These are phyloP conservation scores for Berberis vulgaris DNA, from an alignment of 164 flowering plant genomes.

Conservation along the genomic window DNA sequence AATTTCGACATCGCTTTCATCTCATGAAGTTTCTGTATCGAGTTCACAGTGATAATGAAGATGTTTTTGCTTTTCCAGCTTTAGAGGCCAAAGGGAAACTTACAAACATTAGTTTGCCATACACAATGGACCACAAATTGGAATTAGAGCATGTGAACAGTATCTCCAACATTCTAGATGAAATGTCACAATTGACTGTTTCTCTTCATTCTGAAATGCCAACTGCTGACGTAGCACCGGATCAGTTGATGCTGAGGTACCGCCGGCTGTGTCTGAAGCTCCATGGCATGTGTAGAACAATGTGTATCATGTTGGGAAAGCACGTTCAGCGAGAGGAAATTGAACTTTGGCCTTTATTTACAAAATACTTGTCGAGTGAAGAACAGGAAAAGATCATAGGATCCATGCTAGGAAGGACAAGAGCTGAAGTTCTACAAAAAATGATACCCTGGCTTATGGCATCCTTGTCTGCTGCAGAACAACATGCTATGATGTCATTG, in stretches of 20 bases:
- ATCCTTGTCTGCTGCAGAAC: conserved; percentile 50
- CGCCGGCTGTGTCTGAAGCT: conserved; percentile 44
- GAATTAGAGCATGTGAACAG: conserved; percentile 42
- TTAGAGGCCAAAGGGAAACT: conserved; percentile 60
- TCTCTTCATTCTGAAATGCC: conserved; percentile 15
- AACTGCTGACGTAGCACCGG: conserved; percentile 10
- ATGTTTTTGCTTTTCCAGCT: conserved; percentile 78
- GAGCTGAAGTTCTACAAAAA: conserved; percentile 59
- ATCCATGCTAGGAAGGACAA: conserved; percentile 62
- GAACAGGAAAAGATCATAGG: conserved; percentile 81
- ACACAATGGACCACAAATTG: conserved; percentile 62
- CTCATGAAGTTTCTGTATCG: conserved; percentile 34
- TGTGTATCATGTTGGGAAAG: conserved; percentile 39
- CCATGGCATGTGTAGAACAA: conserved; percentile 50
- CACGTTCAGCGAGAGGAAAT: conserved; percentile 68
- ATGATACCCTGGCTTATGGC: conserved; percentile 82
- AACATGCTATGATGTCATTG: conserved; percentile 42
- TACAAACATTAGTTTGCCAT: conserved; percentile 52
- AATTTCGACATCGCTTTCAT: conserved; percentile 47
- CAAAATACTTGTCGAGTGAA: conserved; percentile 43
- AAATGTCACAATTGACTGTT: conserved; percentile 36
- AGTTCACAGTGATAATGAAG: conserved; percentile 73
- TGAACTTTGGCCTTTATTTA: conserved; percentile 69
- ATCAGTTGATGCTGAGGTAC: conserved; percentile 20
- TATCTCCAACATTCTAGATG: conserved; percentile 39